Base-by-base conservation (phyloP, 1,284 basidiomycete genomes). In the Irpex sp. region DNA sequence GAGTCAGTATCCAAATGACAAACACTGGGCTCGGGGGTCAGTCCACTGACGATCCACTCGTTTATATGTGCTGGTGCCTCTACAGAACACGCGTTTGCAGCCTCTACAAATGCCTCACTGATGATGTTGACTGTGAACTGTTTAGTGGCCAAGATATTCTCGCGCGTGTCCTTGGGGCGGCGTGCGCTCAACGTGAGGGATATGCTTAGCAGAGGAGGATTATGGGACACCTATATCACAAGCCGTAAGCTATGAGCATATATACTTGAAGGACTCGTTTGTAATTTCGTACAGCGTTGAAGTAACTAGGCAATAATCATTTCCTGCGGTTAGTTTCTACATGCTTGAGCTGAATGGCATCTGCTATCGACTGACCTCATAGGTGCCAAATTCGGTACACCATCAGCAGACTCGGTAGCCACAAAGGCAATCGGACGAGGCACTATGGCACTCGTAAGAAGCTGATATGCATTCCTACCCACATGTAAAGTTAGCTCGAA, bases 61-160 rank as follows among this genome's bases (percentile, higher is more conserved):
- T 88, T 82, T 2, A 86, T 79, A 7, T 84, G 80, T 5, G 79
- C 77, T 7, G 92, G 90, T 5, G 88, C 80, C 67, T 92, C 87
- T 49, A 91, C 81, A 6, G 87, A 81, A 6, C 86, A 85, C 63
- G 82, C 80, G 73, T 93, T 93, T 4, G 88, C 85, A 1, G 90
- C 88, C 71, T 92, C 88, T 52, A 87, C 76, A 71, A 92, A 90
- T 0, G 86, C 77, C 72, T 93, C 90, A 65, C 87, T 89, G 69
- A 94, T 87, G 66, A 94, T 87, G 70, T 86, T 90, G 54, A 91
- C 85, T 5, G 86, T 87, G 73, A 94, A 94, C 71, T 89, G 81
- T 67, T 86, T 87, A 4, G 85, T 88, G 0, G 77, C 75, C 56
- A 84, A 76, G 67, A 93, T 88, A 70, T 93, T 93, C 62, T 80